Conservation (phyloP, 345 rosid genomes). For the Eutrema heterophyllum region DNA sequence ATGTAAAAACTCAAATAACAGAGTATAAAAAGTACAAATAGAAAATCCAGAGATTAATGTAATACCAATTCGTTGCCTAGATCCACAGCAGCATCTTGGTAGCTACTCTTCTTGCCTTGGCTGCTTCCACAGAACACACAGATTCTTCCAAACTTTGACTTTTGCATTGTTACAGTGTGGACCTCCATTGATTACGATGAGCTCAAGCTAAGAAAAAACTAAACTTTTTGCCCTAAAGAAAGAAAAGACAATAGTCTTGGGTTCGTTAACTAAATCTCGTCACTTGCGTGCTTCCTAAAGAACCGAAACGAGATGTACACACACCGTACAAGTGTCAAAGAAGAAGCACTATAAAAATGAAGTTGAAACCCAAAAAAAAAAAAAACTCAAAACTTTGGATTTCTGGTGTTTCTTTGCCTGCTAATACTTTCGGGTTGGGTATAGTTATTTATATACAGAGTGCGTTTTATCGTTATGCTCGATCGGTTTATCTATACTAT, state of each 20-base stretch:
- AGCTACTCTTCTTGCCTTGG: conserved; percentile 60
- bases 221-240: neutral
- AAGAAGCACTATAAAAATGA: neutral
- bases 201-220: neutral
- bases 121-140: conserved; percentile 97
- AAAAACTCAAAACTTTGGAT: neutral
- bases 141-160: conserved; percentile 54
- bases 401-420: conserved; percentile 1
- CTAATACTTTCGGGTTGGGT: conserved; percentile 10
- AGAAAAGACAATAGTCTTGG: neutral
- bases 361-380: neutral
- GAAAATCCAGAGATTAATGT: neutral
- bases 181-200: conserved; percentile 36
- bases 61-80: conserved; percentile 76
- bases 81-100: conserved; percentile 75
- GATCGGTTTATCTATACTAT: neutral
- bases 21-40: neutral
- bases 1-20: neutral
- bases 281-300: neutral
- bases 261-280: neutral
- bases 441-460: conserved; percentile 13
- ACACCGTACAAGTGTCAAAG: conserved; percentile 22
- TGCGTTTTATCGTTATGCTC: conserved; percentile 29
- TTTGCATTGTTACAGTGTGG: conserved; percentile 33
- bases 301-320: conserved; percentile 7